These are phyloP conservation scores for Pelargonium citronellum DNA, from an alignment of 441 rosid species.

Conservation along the genomic window DNA sequence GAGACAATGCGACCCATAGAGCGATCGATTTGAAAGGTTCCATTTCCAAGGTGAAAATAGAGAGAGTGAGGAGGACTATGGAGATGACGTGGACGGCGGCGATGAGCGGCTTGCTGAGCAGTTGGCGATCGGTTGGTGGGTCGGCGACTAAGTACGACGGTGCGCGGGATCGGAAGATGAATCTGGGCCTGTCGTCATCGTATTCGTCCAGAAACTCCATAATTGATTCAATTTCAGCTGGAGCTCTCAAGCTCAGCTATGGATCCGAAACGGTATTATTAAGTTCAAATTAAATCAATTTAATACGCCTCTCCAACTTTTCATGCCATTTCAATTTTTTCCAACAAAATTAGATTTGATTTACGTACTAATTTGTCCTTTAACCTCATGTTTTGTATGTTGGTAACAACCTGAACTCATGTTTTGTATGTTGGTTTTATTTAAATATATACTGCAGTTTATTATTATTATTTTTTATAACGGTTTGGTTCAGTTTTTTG, in stretches of 20 bases:
- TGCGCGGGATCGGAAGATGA: neutral
- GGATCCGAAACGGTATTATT: too few relatives aligned
- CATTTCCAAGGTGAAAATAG: slow-evolving; percentile 50
- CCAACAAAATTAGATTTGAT: too few relatives aligned
- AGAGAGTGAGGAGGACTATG: slow-evolving; percentile 36
- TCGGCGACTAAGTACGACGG: neutral
- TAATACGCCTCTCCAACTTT: too few relatives aligned
- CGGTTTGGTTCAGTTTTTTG: too few relatives aligned
- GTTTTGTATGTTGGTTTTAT: too few relatives aligned
- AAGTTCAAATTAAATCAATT: too few relatives aligned
- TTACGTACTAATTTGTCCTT: too few relatives aligned
- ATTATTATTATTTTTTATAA: too few relatives aligned
- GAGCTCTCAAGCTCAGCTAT: neutral
- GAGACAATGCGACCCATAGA: slow-evolving; percentile 62
- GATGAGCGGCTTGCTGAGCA: neutral
- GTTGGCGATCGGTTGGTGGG: neutral
- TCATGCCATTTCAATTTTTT: too few relatives aligned
- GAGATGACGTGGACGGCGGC: slow-evolving; percentile 33
- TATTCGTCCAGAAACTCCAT: neutral
- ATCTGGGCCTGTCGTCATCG: neutral
- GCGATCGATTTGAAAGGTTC: slow-evolving; percentile 62
- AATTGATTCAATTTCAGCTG: neutral
- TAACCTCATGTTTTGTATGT: too few relatives aligned
- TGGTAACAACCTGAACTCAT: too few relatives aligned
- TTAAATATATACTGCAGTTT: too few relatives aligned